Percentiles rank a stretch among this genome's conserved stretches.
These are phyloP conservation scores for Clavispora carvajalis DNA, from an alignment of 805 yeast genomes.

Conservation along the genomic window DNA sequence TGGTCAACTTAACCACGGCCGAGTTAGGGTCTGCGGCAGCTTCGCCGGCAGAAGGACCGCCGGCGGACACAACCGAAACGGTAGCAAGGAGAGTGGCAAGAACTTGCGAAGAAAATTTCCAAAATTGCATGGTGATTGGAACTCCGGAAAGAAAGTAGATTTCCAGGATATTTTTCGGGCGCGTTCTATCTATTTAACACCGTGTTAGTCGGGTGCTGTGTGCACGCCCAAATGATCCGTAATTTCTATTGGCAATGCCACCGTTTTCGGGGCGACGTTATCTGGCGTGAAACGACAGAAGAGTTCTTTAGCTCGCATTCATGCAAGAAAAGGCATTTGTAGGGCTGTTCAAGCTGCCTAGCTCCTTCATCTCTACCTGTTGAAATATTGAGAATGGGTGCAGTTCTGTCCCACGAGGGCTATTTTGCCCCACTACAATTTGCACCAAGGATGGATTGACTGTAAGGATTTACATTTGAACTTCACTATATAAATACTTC, in stretches of 20 bases:
- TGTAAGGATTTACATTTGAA: too few relatives aligned
- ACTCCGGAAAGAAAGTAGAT: background rate
- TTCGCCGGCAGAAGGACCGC: constrained; percentile 43
- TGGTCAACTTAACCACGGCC: constrained; percentile 76
- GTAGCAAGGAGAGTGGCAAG: constrained; percentile 35
- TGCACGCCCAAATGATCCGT: background rate
- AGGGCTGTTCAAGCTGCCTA: too few relatives aligned
- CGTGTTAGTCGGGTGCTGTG: background rate
- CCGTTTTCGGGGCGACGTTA: background rate
- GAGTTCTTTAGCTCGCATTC: too few relatives aligned
- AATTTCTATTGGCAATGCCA: background rate
- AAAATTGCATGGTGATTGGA: constrained; percentile 29
- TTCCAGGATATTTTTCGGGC: background rate
- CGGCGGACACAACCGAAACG: constrained; percentile 27
- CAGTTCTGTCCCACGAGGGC: too few relatives aligned
- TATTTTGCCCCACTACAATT: too few relatives aligned
- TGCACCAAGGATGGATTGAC: too few relatives aligned
- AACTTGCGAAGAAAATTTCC: constrained; percentile 33
- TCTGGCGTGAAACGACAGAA: too few relatives aligned
- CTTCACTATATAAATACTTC: too few relatives aligned
- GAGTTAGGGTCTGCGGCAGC: constrained; percentile 79
- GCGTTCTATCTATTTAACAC: background rate
- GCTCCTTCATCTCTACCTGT: too few relatives aligned
- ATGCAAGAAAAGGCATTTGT: too few relatives aligned
- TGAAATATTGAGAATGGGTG: too few relatives aligned